phyloP scores from a whole-genome alignment of 768 basidiomycete genomes.

The Mycena vitilis region DNA sequence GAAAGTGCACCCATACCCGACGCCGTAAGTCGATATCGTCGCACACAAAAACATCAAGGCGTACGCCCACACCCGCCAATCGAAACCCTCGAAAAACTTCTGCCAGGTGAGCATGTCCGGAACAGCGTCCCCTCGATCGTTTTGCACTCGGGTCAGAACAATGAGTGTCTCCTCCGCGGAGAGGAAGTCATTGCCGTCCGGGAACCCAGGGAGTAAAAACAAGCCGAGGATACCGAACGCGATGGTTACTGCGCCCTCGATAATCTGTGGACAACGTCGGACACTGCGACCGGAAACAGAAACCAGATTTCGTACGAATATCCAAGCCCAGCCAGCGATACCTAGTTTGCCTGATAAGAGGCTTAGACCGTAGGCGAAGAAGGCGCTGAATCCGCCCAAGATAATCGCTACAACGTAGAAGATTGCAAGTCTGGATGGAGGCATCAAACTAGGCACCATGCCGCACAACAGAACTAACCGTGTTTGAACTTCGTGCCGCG shows the following conservation, averaged over 20 bases:
- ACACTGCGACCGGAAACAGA: constrained; percentile 2
- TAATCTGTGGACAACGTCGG: constrained; percentile 47
- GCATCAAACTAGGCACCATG: background rate
- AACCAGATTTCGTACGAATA: constrained; percentile 54
- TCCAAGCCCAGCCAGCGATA: constrained; percentile 64
- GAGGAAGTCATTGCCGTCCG: constrained; percentile 61
- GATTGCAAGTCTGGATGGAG: constrained; percentile 52
- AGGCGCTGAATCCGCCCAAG: constrained; percentile 59
- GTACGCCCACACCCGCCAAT: constrained; percentile 64
- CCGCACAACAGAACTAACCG: constrained; percentile 44
- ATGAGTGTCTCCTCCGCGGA: constrained; percentile 54
- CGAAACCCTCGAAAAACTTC: constrained; percentile 50
- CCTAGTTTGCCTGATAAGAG: constrained; percentile 54
- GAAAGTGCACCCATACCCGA: constrained; percentile 48
- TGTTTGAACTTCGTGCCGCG: constrained; percentile 62
- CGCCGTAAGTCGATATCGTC: constrained; percentile 61
- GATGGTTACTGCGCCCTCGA: constrained; percentile 62
- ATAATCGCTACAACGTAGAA: constrained; percentile 60
- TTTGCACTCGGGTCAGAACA: constrained; percentile 57
- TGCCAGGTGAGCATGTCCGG: constrained; percentile 53
- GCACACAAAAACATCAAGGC: constrained; percentile 63
- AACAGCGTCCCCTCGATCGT: constrained; percentile 62
- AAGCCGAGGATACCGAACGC: constrained; percentile 55
- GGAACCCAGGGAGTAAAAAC: constrained; percentile 60
- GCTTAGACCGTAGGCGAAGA: constrained; percentile 58